A percentile compares a stretch with the other conserved stretches of the same genome.
Evolutionary conservation across 768 basidiomycete genomes (phyloP).

Genomic region (Mycena galericulata): DNA sequence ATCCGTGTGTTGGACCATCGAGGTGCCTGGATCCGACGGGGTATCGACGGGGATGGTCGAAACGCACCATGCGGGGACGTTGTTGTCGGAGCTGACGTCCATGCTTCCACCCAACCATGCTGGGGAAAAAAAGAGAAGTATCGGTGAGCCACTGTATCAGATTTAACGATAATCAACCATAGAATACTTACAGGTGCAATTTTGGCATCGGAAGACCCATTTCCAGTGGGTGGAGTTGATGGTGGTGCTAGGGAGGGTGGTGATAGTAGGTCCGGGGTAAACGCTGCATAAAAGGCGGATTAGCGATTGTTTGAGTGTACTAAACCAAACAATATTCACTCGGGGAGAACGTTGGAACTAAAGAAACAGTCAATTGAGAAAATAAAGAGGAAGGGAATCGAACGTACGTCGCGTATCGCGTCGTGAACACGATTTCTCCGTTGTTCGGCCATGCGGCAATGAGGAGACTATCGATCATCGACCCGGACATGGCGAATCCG

Average conservation of each 20-base stretch:
- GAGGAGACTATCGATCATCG: slow-evolving; percentile 67
- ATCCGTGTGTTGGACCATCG: slow-evolving; percentile 69
- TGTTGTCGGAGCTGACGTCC: slow-evolving; percentile 33
- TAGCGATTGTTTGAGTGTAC: neutral
- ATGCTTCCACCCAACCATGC: slow-evolving; percentile 58
- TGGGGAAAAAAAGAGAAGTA: slow-evolving; percentile 36
- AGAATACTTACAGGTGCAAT: slow-evolving; percentile 65
- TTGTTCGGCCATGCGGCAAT: slow-evolving; percentile 73
- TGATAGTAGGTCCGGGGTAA: slow-evolving; percentile 64
- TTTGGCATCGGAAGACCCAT: slow-evolving; percentile 76
- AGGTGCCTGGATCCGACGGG: slow-evolving; percentile 63
- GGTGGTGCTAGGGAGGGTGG: slow-evolving; percentile 60
- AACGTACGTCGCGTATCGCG: slow-evolving; percentile 66
- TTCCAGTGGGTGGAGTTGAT: slow-evolving; percentile 75
- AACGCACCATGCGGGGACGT: slow-evolving; percentile 58
- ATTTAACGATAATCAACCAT: neutral
- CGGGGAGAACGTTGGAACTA: slow-evolving; percentile 65
- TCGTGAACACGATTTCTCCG: slow-evolving; percentile 63
- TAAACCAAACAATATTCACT: slow-evolving; percentile 45
- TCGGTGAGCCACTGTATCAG: slow-evolving; percentile 1
- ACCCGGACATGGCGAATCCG: slow-evolving; percentile 64
- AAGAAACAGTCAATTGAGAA: neutral
- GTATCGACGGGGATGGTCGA: slow-evolving; percentile 57
- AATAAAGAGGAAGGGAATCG: neutral
- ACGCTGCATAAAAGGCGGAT: slow-evolving; percentile 42